These are phyloP conservation scores for Blakeslea trispora DNA, from an alignment of 371 early-diverging fungal genomes.

Conservation along the genomic window DNA sequence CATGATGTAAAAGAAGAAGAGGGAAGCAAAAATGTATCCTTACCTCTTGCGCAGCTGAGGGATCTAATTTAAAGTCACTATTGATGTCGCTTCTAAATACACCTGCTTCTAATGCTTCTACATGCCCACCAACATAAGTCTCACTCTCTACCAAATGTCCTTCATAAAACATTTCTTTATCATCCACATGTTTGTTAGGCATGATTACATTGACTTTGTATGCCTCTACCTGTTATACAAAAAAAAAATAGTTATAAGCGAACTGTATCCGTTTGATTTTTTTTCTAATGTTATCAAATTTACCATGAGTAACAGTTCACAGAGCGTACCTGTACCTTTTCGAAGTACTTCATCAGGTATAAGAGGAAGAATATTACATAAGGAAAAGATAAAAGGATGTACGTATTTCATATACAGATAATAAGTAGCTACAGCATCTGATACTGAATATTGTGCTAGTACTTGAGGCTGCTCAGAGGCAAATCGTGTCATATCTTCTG, in stretches of 20 bases:
- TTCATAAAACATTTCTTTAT: slow-evolving; percentile 77
- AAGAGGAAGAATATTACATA: slow-evolving; percentile 99
- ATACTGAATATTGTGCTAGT: slow-evolving; percentile 99
- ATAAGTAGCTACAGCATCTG: slow-evolving; percentile 99
- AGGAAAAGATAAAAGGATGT: slow-evolving; percentile 98
- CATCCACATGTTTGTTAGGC: slow-evolving; percentile 92
- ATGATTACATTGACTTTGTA: slow-evolving; percentile 92
- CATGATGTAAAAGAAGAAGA: too few relatives aligned
- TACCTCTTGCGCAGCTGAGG: slow-evolving; percentile 75
- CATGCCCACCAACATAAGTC: slow-evolving; percentile 99
- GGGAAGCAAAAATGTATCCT: neutral
- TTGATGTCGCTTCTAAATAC: slow-evolving; percentile 98
- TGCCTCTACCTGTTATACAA: slow-evolving; percentile 76
- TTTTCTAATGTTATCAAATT: slow-evolving; percentile 3
- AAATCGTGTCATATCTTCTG: slow-evolving; percentile 98
- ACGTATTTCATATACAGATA: slow-evolving; percentile 99
- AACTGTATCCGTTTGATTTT: neutral
- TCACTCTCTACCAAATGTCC: slow-evolving; percentile 94
- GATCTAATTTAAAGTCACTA: slow-evolving; percentile 83
- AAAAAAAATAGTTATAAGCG: too few relatives aligned
- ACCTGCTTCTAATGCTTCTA: slow-evolving; percentile 98
- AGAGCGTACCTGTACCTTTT: slow-evolving; percentile 98
- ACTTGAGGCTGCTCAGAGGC: slow-evolving; percentile 94
- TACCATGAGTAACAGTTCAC: slow-evolving; percentile 98
- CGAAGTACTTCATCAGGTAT: slow-evolving; percentile 96